Base-by-base conservation (phyloP, 1,284 basidiomycete genomes). In the Mycosarcoma maydis region DNA sequence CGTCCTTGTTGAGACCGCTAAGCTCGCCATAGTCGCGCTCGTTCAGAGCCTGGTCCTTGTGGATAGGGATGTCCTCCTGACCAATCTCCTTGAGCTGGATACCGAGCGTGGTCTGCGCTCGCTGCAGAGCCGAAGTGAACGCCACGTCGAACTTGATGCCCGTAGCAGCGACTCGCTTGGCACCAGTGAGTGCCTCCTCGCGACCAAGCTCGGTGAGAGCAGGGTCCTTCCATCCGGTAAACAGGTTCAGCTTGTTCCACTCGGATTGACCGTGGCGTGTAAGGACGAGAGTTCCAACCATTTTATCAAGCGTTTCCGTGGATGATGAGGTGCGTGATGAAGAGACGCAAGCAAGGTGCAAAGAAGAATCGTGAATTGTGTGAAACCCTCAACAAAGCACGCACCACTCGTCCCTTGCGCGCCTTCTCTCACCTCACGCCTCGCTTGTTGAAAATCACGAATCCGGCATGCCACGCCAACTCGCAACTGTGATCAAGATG, bases 11-110 rank as follows among this genome's bases (percentile, higher is more conserved):
- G 44, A 84, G 74, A 26, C 83, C 83, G 27, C 81, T 80, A 20
- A 83, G 69, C 54, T 83, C 83, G 39, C 83, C 83, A 53, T 84
- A 84, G 73, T 83, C 82, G 16, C 83, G 77, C 78, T 84, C 83
- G 76, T 84, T 84, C 45, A 84, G 72, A 3, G 82, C 83, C 73
- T 83, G 80, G 64, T 83, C 79, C 74, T 82, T 82, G 66, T 70
- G 61, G 36, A 77, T 79, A 41, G 74, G 42, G 42, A 84, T 75
- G 37, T 58, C 73, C 58, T 82, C 77, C 72, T 83, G 83, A 14
- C 72, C 80, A 22, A 84, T 78, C 64, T 81, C 80, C 67, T 83
- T 81, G 65, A 84, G 76, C 52, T 78, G 82, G 58, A 84, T 83
- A 38, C 75, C 82, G 24, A 84, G 79, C 6, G 83, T 84, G 46